Evolutionary conservation across 371 early-diverging fungal species (phyloP).

Genomic region (Scutellospora calospora): DNA sequence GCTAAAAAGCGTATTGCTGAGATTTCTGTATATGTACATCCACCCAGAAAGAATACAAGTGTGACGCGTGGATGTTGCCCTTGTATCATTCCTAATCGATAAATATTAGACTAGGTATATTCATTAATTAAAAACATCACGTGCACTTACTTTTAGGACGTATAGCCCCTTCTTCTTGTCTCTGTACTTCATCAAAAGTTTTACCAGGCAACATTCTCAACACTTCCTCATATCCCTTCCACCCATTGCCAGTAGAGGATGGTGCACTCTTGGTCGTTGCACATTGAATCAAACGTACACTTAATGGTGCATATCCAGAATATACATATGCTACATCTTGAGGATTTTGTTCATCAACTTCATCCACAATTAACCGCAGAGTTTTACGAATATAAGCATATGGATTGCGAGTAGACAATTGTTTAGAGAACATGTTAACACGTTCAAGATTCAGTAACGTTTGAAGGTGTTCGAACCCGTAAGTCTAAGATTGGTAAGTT

Average conservation of each 20-base stretch:
- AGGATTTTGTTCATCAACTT: slow-evolving; percentile 86
- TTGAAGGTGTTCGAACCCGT: slow-evolving; percentile 89
- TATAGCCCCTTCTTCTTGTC: slow-evolving; percentile 61
- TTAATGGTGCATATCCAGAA: slow-evolving; percentile 93
- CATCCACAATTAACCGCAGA: slow-evolving; percentile 85
- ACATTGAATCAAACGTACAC: slow-evolving; percentile 88
- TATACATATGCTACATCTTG: slow-evolving; percentile 93
- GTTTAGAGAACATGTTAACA: slow-evolving; percentile 70
- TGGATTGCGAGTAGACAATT: slow-evolving; percentile 58
- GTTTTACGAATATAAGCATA: slow-evolving; percentile 70
- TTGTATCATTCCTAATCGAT: slow-evolving; percentile 50
- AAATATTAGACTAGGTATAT: background rate
- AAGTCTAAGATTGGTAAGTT: slow-evolving; percentile 65
- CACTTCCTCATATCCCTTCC: slow-evolving; percentile 91
- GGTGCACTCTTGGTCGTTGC: slow-evolving; percentile 58
- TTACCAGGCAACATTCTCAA: slow-evolving; percentile 79
- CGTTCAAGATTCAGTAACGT: slow-evolving; percentile 81
- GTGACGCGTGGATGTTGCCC: slow-evolving; percentile 75
- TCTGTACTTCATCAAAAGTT: slow-evolving; percentile 80
- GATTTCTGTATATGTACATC: slow-evolving; percentile 94
- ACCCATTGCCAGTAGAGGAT: slow-evolving; percentile 56
- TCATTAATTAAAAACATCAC: background rate
- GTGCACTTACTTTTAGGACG: slow-evolving; percentile 20
- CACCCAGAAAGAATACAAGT: slow-evolving; percentile 93
- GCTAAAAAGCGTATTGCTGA: slow-evolving; percentile 87